Evolutionary conservation across 139 green algal genomes (phyloP).

Genomic region (Chlamydomonas eustigma): DNA sequence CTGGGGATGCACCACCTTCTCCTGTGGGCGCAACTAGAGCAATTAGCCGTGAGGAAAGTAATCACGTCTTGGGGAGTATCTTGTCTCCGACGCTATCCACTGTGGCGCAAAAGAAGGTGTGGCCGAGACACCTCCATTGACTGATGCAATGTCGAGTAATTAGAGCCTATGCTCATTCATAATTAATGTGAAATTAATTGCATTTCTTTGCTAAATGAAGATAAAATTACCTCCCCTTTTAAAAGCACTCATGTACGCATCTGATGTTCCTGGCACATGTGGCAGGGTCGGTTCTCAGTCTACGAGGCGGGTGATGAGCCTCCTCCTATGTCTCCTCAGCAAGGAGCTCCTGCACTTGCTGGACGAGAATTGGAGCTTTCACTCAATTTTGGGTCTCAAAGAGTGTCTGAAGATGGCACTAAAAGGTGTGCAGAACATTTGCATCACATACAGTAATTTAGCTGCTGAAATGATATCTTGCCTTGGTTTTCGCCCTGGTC

Average conservation of each 20-base stretch:
- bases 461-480: too few species aligned
- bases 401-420: neutral
- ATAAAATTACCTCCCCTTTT: too few species aligned
- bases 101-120: neutral
- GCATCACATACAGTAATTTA: too few species aligned
- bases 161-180: too few species aligned
- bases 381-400: neutral
- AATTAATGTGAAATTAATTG: too few species aligned
- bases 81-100: neutral
- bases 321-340: slow-evolving; percentile 26
- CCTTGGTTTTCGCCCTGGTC: too few species aligned
- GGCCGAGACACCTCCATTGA: too few species aligned
- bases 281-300: slow-evolving; percentile 72
- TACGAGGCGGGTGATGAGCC: slow-evolving; percentile 44
- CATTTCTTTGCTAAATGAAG: too few species aligned
- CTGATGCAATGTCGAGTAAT: too few species aligned
- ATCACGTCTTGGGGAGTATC: neutral
- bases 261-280: too few species aligned
- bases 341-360: neutral
- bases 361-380: neutral
- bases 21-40: neutral
- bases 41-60: neutral
- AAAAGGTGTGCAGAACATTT: neutral
- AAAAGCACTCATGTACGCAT: too few species aligned
- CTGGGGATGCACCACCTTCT: neutral